These are phyloP conservation scores for Alternaria ethzedia DNA, from an alignment of 2,329 filamentous ascomycete species.

Conservation along the genomic window DNA sequence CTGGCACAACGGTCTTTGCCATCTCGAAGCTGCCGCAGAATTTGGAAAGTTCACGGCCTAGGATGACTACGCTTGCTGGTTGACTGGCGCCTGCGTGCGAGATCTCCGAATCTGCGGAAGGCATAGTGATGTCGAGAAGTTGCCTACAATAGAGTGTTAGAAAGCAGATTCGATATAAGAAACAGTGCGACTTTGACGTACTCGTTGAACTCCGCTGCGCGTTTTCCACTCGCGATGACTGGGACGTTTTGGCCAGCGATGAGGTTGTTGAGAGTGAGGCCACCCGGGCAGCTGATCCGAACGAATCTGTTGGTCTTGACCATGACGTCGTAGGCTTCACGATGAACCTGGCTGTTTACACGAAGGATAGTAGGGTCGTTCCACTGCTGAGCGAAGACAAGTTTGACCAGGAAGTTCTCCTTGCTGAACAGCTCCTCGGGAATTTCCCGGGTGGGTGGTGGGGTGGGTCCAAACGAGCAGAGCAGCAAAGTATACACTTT, in stretches of 20 bases:
- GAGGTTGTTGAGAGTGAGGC: rapidly evolving
- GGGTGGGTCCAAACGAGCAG: background rate
- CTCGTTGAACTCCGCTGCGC: background rate
- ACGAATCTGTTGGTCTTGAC: background rate
- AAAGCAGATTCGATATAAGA: rapidly evolving
- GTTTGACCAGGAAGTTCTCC: rapidly evolving
- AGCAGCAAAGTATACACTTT: constrained; percentile 18
- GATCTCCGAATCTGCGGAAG: too few relatives aligned
- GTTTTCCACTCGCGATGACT: rapidly evolving
- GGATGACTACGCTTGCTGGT: background rate
- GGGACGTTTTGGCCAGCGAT: background rate
- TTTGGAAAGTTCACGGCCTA: rapidly evolving
- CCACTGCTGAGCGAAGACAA: background rate
- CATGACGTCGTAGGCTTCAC: background rate
- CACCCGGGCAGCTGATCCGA: background rate
- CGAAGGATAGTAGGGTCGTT: background rate
- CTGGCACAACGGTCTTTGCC: background rate
- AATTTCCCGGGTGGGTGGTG: rapidly evolving
- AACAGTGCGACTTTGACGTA: too few relatives aligned
- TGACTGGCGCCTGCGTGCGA: background rate
- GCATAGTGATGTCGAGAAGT: background rate
- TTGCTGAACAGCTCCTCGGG: rapidly evolving
- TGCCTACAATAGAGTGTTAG: background rate
- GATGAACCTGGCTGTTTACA: background rate
- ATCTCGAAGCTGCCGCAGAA: background rate